Evolutionary conservation across 352 stramenopile species (phyloP).

Genomic region (Phytophthora citrophthora): DNA sequence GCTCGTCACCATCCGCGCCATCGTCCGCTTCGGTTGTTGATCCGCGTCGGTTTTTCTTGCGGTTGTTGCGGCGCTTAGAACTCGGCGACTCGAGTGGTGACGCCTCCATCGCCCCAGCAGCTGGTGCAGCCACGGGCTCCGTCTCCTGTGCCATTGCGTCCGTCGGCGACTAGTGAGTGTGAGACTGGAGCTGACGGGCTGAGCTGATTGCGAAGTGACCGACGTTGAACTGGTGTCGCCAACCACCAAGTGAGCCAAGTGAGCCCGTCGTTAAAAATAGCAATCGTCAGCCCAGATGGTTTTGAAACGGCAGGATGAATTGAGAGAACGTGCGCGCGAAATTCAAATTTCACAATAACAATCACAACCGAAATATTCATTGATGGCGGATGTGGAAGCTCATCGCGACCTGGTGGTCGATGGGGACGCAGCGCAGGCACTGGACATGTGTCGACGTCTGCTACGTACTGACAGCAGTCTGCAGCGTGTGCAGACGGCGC

Average conservation of each 20-base stretch:
- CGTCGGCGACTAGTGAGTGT: background rate
- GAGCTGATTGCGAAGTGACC: constrained; percentile 28
- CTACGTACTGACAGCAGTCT: constrained; percentile 52
- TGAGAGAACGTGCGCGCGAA: background rate
- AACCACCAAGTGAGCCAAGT: constrained; percentile 20
- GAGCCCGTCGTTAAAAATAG: constrained; percentile 25
- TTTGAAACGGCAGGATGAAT: constrained; percentile 18
- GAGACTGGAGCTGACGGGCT: background rate
- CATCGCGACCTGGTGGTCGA: constrained; percentile 60
- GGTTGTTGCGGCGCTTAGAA: constrained; percentile 27
- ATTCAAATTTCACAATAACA: no score
- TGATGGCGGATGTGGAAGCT: constrained; percentile 34
- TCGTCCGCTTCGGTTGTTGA: background rate
- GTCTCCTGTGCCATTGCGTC: constrained; percentile 29
- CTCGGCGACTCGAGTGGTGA: constrained; percentile 22
- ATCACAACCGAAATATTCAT: background rate
- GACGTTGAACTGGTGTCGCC: constrained; percentile 12
- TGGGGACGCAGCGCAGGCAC: constrained; percentile 43
- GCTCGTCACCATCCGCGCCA: constrained; percentile 11
- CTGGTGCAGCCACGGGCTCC: constrained; percentile 7
- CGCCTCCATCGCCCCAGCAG: background rate
- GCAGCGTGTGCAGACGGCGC: constrained; percentile 54
- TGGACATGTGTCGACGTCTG: constrained; percentile 60
- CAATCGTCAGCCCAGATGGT: constrained; percentile 12
- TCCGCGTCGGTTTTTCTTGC: constrained; percentile 26